Evolutionary conservation across 768 basidiomycete species (phyloP), one percentile per base, ranked within the genome.

Genomic region (Tylopilus plumbeoviolaceoides): DNA sequence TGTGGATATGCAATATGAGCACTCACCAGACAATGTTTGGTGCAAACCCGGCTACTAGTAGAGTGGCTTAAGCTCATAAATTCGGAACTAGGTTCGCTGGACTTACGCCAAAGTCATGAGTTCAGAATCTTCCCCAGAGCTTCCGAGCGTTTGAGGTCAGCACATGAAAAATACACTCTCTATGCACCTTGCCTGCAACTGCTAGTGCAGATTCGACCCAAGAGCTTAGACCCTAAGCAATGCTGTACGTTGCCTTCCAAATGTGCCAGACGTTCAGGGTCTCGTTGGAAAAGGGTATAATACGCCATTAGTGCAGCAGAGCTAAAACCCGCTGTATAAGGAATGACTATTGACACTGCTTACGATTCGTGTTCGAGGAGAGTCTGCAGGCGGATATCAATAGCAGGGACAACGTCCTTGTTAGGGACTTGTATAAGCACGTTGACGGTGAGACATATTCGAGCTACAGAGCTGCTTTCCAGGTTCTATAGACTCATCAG

Each of bases 321-420:
- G 25, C n/a, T 56, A 36, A 44, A 51, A 53, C 41, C 47, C 36
- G 51, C 38, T 44, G 40, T n/a, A 27, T 2, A 18, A 20, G 21
- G 31, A 48, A 52, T 42, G 39, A 49, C 43, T 47, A n/a, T 55
- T 64, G 65, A 75, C 69, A 64, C 70, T 48, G 81, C 89, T 81
- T 75, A 92, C 91, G 85, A 84, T 59, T 79, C 77, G 64, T 91
- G 86, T 33, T 79, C 81, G 20, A 91, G 73, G 11, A 93, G 74
- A 51, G 83, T 77, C 35, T 78, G 75, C 7, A 93, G 67, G 46
- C 81, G 82, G 20, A 76, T 70, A n/a, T 87, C 83, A 5, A 92
- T 78, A 2, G 91, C 91, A 12, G 91, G 90, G 51, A 90, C 77
- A 45, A 87, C 77, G 54, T 89, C 84, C 59, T 81, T 78, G 14